Evolutionary conservation across 192 early-diverging fungal species (phyloP), one percentile per base, ranked within the genome.

Genomic region (Coemansia asiatica): DNA sequence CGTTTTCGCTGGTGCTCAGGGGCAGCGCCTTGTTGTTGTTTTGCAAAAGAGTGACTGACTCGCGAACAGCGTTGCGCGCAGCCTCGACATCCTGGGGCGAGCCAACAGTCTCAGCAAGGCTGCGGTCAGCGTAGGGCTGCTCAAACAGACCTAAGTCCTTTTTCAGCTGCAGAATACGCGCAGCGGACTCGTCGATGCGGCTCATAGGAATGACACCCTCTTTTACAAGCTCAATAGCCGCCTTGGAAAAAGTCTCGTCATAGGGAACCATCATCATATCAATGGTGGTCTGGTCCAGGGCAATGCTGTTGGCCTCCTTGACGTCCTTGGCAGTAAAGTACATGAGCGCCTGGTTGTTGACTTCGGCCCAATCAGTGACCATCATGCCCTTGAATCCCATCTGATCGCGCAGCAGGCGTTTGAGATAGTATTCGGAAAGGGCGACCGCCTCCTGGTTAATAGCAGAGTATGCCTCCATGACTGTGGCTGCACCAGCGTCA

Each of bases 391-490:
- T 48, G 59, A 86, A 86, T 0, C 76, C 72, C 8, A 89, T 56
- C 26, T 83, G 80, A 12, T 85, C 58, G 6, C 87, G 83, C 9
- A 89, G 53, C 18, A 89, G 68, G 19, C 63, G 55, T 58, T 72
- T 64, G 31, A 89, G 69, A 33, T 87, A 89, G 28, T 82, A 83
- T 38, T 76, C 60, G 0, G 87, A 89, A 6, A 82, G 63, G 16
- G 83, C 79, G 2, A 89, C 79, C 4, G 87, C 69, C 51, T 87
- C 84, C 19, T 86, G 81, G 56, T 85, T 89, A 16, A 89, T 70
- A 15, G 85, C 86, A 21, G 82, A 84, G 65, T 86, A 89, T 23
- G 81, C 84, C 40, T 86, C 85, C 87, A 89, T 89, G 0, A 85
- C 85, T 2, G 87, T 84, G 4, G 86, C 86, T 21, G 81, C 80